Evolutionary conservation across 1,139 yeast genomes (phyloP).

Genomic region (Geotrichum australiense): DNA sequence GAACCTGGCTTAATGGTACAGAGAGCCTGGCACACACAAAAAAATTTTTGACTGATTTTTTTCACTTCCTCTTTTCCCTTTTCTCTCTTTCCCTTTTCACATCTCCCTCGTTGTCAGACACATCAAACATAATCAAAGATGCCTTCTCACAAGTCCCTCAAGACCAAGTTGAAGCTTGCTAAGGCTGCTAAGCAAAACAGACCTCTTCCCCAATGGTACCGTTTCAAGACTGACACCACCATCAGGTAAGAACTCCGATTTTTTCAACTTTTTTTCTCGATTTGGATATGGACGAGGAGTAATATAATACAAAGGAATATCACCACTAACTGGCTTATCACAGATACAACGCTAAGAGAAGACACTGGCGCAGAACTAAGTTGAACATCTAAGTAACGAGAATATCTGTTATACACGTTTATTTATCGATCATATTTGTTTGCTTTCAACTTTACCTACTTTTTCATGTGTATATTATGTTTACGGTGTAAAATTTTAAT

Average conservation of each 20-base stretch:
- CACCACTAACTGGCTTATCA: neutral
- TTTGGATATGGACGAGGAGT: neutral
- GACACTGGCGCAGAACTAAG: slow-evolving; percentile 99
- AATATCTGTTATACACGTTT: slow-evolving; percentile 1
- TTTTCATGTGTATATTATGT: neutral
- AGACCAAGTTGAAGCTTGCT: slow-evolving; percentile 97
- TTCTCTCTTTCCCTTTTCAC: slow-evolving; percentile 10
- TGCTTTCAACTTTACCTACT: neutral
- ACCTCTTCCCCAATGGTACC: slow-evolving; percentile 99
- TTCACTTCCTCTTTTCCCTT: slow-evolving; percentile 5
- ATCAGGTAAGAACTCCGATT: slow-evolving; percentile 67
- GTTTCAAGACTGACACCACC: slow-evolving; percentile 97
- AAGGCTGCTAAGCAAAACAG: slow-evolving; percentile 99
- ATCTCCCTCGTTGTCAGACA: slow-evolving; percentile 6
- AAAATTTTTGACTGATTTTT: slow-evolving; percentile 4
- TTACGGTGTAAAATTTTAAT: neutral
- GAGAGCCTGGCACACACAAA: neutral
- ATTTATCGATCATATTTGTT: neutral
- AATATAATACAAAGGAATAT: neutral
- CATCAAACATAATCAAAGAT: slow-evolving; percentile 15
- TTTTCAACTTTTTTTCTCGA: neutral
- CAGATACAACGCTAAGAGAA: slow-evolving; percentile 97
- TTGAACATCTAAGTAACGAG: slow-evolving; percentile 70
- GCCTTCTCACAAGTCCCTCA: slow-evolving; percentile 90
- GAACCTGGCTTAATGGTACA: too few species aligned